Base-by-base conservation (phyloP, 2,329 filamentous ascomycete species). In the Microascus cirrosus region DNA sequence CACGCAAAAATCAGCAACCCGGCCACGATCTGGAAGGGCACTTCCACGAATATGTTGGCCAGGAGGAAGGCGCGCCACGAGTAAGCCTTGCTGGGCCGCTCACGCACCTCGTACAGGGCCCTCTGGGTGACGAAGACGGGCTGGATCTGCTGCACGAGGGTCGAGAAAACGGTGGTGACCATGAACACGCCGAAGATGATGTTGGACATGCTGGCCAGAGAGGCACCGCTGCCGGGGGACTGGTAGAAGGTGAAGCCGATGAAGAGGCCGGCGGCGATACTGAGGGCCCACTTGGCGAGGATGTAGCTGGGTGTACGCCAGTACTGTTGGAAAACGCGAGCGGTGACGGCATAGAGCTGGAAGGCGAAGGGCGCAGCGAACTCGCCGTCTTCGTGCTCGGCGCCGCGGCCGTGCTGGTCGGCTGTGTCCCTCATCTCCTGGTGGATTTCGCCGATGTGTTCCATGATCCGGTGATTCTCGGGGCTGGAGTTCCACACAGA, bases 111-210 rank as follows among this genome's bases (percentile, higher is more conserved):
- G 69, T 91, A 92, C 0, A 92, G 75, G 1, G 84, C 77, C 20
- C 89, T 81, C 64, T 90, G 87, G 0, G 83, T 84, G 62, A 91
- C 77, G 63, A 92, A 92, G 57, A 86, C 82, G 0, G 89, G 88
- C 80, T 90, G 89, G 22, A 87, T 85, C 67, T 85, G 85, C 62
- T 88, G 83, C 0, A 86, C 81, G 15, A 89, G 71, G 12, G 83
- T 81, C 18, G 83, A 81, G 67, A 92, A 92, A 67, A 95, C 85
- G 15, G 83, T 88, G 59, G 82, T 71, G 61, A 89, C 74, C 77
- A 89, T 83, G 71, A 90, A 89, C 56, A 89, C 82, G 58, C 78
- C 79, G 66, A 90, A 89, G 70, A 90, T 79, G 57, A 85, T 81
- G 65, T 88, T 86, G 64, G 89, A 85, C 10, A 90, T 73, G 28